Base-by-base conservation (phyloP, 2,329 filamentous ascomycete species). In the Trichophyton equinum region DNA sequence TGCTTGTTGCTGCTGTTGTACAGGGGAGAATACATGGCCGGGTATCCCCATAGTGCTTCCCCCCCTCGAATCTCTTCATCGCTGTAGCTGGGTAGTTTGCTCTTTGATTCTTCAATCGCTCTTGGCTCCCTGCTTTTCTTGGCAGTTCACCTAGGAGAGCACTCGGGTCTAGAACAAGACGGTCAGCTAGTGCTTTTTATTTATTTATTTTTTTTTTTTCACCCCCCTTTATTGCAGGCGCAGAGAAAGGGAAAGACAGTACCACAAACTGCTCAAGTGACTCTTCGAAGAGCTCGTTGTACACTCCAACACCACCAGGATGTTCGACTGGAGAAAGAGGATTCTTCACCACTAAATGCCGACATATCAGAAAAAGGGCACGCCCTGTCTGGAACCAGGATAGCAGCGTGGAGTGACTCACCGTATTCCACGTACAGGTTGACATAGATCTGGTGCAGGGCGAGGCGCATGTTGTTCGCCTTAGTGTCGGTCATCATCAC, bases 361-460 rank as follows among this genome's bases (percentile, higher is more conserved):
- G 55, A 30, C 61, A 49, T 42, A 51, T 33, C 27, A 56, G 44
- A 30, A 57, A n/a, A 7, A 42, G 3, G 22, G 27, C 6, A 38
- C 40, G 40, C 40, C 30, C 53, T 57, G 3, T 13, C 27, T 20
- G 27, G 18, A 44, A 36, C 13, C 59, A 40, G 30, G 36, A n/a
- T 38, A 25, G 22, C 11, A 38, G 33, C 33, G 3, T 38, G 22
- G 22, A 36, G 38, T 49, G 46, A 68, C 68, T 15, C 74, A 90
- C 88, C 87, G 69, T 94, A 99, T 77, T 99, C 94, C 18, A 99
- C 92, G 78, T 94, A 99, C 25, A 97, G 82, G 73, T 95, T 97
- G 62, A 96, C 95, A 74, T 96, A 99, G 64, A 99, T 96, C 80
- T 99, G 94, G 73, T 99, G 91, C 69, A 99, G 77, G 22, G 95